Conservation (phyloP, 2,329 filamentous ascomycete species). For the Alternaria burnsii region DNA sequence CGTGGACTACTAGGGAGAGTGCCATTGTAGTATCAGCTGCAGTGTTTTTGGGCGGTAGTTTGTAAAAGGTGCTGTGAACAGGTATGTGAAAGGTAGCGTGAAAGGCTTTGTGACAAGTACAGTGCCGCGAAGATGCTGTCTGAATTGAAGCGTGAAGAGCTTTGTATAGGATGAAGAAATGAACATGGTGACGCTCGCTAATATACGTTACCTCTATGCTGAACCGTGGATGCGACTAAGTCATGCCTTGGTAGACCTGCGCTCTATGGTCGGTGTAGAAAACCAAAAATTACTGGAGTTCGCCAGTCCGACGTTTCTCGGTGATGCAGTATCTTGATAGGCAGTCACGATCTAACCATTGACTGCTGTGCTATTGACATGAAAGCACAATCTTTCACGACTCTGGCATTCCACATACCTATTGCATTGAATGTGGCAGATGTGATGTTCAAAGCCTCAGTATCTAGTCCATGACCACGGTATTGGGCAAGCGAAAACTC, state of each 20-base stretch:
- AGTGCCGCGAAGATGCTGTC: not conserved
- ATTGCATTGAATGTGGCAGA: not conserved
- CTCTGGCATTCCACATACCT: not conserved
- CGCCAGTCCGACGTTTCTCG: not conserved
- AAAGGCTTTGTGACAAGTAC: not conserved
- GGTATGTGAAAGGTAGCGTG: not conserved
- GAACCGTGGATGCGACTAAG: not conserved
- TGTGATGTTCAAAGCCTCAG: not conserved
- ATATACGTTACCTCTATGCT: not conserved
- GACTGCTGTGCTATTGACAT: not conserved
- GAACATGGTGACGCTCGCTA: not conserved
- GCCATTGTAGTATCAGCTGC: not conserved
- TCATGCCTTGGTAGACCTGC: not conserved
- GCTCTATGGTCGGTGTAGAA: not conserved
- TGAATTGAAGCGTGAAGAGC: not conserved
- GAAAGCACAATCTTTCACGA: not conserved
- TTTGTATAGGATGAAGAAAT: not conserved
- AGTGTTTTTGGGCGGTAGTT: not conserved
- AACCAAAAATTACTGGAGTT: not conserved
- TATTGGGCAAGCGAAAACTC: not conserved
- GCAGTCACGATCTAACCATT: not conserved
- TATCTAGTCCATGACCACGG: not conserved
- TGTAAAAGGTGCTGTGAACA: not conserved
- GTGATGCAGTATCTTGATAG: not conserved
- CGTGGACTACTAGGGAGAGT: not conserved